Evolutionary conservation across 768 basidiomycete species (phyloP).

Genomic region (Leucosporidium yakuticum): DNA sequence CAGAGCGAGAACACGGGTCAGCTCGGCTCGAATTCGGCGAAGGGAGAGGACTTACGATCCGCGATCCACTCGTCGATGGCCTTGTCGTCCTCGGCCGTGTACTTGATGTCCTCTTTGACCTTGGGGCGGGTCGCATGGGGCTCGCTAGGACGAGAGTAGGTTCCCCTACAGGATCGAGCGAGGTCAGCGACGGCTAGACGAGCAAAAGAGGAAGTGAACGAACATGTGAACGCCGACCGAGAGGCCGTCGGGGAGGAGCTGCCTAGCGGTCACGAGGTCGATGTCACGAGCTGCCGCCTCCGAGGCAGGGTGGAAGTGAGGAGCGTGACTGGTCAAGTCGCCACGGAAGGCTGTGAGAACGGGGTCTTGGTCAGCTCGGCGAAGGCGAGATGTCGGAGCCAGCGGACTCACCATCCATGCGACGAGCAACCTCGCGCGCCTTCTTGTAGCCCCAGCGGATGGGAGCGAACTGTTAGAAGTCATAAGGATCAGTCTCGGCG

Average conservation of each 20-base stretch:
- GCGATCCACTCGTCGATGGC: slow-evolving; percentile 67
- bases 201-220: slow-evolving; percentile 31
- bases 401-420: slow-evolving; percentile 53
- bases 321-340: slow-evolving; percentile 62
- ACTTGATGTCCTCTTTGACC: slow-evolving; percentile 61
- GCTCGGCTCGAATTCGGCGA: slow-evolving; percentile 7
- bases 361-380: slow-evolving; percentile 33
- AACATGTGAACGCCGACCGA: slow-evolving; percentile 70
- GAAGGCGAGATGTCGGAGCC: slow-evolving; percentile 42
- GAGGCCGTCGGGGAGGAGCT: slow-evolving; percentile 56
- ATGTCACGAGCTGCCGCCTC: slow-evolving; percentile 58
- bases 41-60: slow-evolving; percentile 29
- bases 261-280: slow-evolving; percentile 62
- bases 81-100: slow-evolving; percentile 59
- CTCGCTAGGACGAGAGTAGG: slow-evolving; percentile 59
- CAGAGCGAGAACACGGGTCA: slow-evolving; percentile 45
- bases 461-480: slow-evolving; percentile 53
- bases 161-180: slow-evolving; percentile 43
- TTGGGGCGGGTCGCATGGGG: slow-evolving; percentile 51
- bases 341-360: slow-evolving; percentile 55
- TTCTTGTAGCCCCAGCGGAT: slow-evolving; percentile 74
- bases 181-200: not conserved
- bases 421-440: slow-evolving; percentile 63
- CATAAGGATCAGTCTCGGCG: slow-evolving; percentile 41
- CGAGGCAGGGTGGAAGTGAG: slow-evolving; percentile 65